Percentiles rank a stretch among this genome's conserved stretches.
Conservation (phyloP, 352 stramenopile species). For the Globisporangium heterothallicum region DNA sequence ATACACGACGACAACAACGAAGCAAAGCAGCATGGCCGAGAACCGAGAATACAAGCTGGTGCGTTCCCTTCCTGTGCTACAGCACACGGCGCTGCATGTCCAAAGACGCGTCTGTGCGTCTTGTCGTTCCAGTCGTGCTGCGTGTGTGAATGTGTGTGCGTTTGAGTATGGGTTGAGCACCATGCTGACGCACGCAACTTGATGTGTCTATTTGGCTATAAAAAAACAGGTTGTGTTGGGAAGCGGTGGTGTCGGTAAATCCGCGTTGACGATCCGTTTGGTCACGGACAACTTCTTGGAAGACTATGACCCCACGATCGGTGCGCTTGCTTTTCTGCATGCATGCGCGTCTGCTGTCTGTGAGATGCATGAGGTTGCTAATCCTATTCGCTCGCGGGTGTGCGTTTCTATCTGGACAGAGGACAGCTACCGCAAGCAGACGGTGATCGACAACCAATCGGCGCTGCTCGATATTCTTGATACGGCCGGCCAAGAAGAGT, state of each 20-base stretch:
- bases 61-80: constrained; percentile 7
- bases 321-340: constrained; percentile 21
- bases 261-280: constrained; percentile 89
- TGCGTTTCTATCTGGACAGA: constrained; percentile 32
- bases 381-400: too few relatives aligned
- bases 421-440: constrained; percentile 91
- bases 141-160: background rate
- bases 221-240: constrained; percentile 88
- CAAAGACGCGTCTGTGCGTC: too few relatives aligned
- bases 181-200: too few relatives aligned
- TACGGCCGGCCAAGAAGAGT: constrained; percentile 90
- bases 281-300: constrained; percentile 91
- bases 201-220: background rate
- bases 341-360: background rate
- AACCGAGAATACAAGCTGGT: constrained; percentile 86
- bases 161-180: background rate
- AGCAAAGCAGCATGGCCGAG: constrained; percentile 34
- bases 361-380: too few relatives aligned
- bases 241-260: constrained; percentile 89
- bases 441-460: constrained; percentile 77
- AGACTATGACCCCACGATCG: constrained; percentile 91
- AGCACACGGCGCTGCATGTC: background rate
- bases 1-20: background rate
- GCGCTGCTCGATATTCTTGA: constrained; percentile 88
- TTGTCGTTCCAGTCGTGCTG: background rate